Percentiles rank a stretch among this genome's conserved stretches.
Evolutionary conservation across 495 filamentous ascomycete genomes (phyloP).

Genomic region (Aspergillus funiculosus): DNA sequence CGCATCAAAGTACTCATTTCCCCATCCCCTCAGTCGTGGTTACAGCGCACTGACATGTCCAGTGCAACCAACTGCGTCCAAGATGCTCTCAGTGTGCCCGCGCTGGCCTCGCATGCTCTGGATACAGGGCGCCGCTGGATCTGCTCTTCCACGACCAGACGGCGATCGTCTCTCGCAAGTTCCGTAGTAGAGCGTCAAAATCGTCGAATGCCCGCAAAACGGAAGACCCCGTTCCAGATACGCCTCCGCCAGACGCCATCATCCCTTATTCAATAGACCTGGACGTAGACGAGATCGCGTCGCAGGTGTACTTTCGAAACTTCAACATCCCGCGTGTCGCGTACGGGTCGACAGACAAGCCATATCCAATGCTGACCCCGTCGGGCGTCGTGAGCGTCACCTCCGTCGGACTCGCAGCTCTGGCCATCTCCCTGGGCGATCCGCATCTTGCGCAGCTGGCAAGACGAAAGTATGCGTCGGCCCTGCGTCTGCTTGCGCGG

Average conservation of each 20-base stretch:
- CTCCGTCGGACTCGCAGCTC: neutral
- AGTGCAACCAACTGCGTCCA: conserved; percentile 4
- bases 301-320: neutral
- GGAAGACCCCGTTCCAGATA: neutral
- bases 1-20: neutral
- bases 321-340: conserved; percentile 1
- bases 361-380: neutral
- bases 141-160: conserved; percentile 2
- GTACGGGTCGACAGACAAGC: neutral
- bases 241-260: neutral
- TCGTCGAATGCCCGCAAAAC: neutral
- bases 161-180: neutral
- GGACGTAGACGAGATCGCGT: neutral
- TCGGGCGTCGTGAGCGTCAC: neutral
- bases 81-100: conserved; percentile 4
- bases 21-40: neutral
- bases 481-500: neutral
- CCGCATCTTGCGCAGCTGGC: conserved; percentile 1
- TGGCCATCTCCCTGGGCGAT: neutral
- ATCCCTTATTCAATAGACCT: neutral
- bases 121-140: neutral
- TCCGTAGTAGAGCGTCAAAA: neutral
- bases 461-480: neutral
- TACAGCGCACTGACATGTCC: neutral
- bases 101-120: neutral